These are phyloP conservation scores for Alternaria sp. DNA, from an alignment of 2,329 filamentous ascomycete genomes.

Conservation along the genomic window DNA sequence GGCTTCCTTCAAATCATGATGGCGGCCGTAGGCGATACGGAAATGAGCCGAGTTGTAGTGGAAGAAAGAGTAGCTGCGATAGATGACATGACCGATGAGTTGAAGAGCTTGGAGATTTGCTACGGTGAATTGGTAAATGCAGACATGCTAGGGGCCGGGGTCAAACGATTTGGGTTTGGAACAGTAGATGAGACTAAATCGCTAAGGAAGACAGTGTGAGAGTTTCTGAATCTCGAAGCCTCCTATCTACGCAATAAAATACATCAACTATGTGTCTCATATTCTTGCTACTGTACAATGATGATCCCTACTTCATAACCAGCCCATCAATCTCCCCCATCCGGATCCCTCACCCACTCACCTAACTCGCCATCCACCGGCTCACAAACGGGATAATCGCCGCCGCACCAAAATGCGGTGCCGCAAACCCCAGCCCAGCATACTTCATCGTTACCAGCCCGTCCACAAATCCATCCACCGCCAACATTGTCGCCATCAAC, in stretches of 20 bases:
- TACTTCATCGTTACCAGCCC: constrained; percentile 18
- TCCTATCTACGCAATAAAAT: no score
- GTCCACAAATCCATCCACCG: constrained; percentile 18
- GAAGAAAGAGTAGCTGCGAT: neutral
- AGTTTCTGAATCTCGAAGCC: no score
- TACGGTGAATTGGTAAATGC: neutral
- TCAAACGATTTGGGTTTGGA: neutral
- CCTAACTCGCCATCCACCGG: constrained; percentile 18
- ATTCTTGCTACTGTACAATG: neutral
- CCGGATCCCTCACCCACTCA: neutral
- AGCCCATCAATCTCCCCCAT: neutral
- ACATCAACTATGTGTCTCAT: rapidly evolving
- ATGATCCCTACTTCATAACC: neutral
- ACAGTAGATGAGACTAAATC: neutral
- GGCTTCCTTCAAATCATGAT: neutral
- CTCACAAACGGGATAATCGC: constrained; percentile 15
- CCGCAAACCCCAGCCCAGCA: constrained; percentile 7
- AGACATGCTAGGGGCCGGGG: rapidly evolving
- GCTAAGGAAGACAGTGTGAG: no score
- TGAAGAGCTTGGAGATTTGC: neutral
- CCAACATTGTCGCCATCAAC: constrained; percentile 19
- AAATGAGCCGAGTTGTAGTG: neutral
- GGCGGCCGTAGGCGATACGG: neutral
- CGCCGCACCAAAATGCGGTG: constrained; percentile 20
- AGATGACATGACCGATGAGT: neutral